A percentile compares a stretch with the other conserved stretches of the same genome.
These are phyloP conservation scores for Apiotrichum porosum DNA, from an alignment of 1,284 basidiomycete species.

Conservation along the genomic window DNA sequence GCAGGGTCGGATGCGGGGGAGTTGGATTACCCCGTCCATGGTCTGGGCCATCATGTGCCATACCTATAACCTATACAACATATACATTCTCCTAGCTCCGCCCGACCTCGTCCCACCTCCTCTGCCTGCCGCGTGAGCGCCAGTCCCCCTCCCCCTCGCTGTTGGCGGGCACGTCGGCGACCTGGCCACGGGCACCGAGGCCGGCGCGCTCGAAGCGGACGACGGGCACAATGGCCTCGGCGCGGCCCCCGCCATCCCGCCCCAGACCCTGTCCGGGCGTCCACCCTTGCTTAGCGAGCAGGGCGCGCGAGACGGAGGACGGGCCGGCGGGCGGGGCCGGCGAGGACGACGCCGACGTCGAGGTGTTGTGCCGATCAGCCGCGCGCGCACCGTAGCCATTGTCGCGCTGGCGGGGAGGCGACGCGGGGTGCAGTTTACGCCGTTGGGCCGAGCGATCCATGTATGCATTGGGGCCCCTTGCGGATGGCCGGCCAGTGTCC, in stretches of 20 bases:
- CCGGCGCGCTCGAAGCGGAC: slow-evolving; percentile 29
- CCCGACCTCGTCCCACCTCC: slow-evolving; percentile 30
- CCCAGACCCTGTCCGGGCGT: slow-evolving; percentile 35
- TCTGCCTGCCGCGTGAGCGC: slow-evolving; percentile 26
- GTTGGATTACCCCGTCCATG: no score
- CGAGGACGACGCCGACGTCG: background rate
- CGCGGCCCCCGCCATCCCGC: slow-evolving; percentile 25
- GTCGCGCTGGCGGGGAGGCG: slow-evolving; percentile 13
- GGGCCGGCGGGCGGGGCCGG: background rate
- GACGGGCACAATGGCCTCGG: slow-evolving; percentile 27
- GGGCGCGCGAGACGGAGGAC: slow-evolving; percentile 14
- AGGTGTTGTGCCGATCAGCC: background rate
- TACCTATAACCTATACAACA: no score
- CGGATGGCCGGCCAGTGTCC: background rate
- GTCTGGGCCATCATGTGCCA: no score
- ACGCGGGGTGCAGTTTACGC: slow-evolving; percentile 24
- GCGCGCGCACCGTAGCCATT: background rate
- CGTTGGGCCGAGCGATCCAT: slow-evolving; percentile 43
- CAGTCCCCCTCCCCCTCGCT: slow-evolving; percentile 26
- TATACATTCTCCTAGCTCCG: no score
- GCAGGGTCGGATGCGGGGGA: no score
- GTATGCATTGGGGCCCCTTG: slow-evolving; percentile 4
- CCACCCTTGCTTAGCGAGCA: slow-evolving; percentile 43
- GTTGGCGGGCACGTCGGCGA: slow-evolving; percentile 2
- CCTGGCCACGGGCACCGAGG: slow-evolving; percentile 25